Percentiles rank a stretch among this genome's conserved stretches.
Evolutionary conservation across 495 filamentous ascomycete species (phyloP).

Genomic region (Pyronema domesticum): DNA sequence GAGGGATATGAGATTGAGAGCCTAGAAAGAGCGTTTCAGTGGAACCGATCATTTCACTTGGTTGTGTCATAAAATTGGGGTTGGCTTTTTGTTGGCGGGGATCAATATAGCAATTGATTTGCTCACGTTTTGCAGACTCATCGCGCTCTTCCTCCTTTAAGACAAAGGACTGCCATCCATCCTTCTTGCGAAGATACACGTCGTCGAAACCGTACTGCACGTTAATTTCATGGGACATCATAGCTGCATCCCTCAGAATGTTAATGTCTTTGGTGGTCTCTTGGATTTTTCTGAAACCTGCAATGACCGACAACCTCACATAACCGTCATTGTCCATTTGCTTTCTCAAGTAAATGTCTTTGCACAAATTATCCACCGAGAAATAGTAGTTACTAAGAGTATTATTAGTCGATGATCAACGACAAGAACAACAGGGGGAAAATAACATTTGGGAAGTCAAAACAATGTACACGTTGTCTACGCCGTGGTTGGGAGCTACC

Average conservation of each 20-base stretch:
- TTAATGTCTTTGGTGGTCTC: slow-evolving; percentile 53
- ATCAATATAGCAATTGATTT: slow-evolving; percentile 10
- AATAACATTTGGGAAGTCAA: slow-evolving; percentile 51
- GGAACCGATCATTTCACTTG: slow-evolving; percentile 21
- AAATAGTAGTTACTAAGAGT: slow-evolving; percentile 64
- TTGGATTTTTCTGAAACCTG: slow-evolving; percentile 69
- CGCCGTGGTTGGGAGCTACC: slow-evolving; percentile 20
- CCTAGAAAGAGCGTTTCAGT: slow-evolving; percentile 17
- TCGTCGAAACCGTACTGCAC: slow-evolving; percentile 51
- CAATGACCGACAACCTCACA: slow-evolving; percentile 59
- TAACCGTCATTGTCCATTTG: slow-evolving; percentile 93
- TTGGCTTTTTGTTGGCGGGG: slow-evolving; percentile 6
- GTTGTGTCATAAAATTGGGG: slow-evolving; percentile 2
- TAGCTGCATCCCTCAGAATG: slow-evolving; percentile 53
- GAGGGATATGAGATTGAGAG: neutral
- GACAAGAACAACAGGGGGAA: neutral
- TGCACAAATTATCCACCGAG: slow-evolving; percentile 89
- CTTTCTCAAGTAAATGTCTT: slow-evolving; percentile 71
- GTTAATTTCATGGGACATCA: slow-evolving; percentile 51
- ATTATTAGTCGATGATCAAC: slow-evolving; percentile 15
- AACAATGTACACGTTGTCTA: slow-evolving; percentile 32
- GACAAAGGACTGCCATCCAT: slow-evolving; percentile 70
- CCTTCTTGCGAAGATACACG: slow-evolving; percentile 54
- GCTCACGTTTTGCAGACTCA: slow-evolving; percentile 28
- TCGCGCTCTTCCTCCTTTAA: slow-evolving; percentile 45